These are phyloP conservation scores for Dillenia turbinata DNA, from an alignment of 164 flowering plant species.

Conservation along the genomic window DNA sequence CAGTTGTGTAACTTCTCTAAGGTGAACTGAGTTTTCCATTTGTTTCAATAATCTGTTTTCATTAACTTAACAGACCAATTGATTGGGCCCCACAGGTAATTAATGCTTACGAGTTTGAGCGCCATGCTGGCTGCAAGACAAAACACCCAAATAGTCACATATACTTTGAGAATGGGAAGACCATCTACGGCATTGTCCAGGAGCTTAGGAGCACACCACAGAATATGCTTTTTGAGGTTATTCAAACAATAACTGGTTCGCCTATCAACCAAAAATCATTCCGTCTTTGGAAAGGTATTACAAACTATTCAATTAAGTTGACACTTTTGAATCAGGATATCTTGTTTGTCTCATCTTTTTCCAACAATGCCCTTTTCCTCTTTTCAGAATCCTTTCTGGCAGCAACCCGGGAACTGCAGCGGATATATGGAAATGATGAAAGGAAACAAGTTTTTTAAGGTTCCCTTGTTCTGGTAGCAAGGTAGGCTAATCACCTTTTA, in stretches of 20 bases:
- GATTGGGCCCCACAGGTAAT: constrained; percentile 28
- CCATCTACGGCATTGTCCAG: constrained; percentile 68
- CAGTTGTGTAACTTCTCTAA: constrained; percentile 51
- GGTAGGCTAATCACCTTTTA: constrained; percentile 20
- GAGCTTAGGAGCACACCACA: constrained; percentile 65
- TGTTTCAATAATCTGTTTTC: neutral
- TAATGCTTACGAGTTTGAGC: constrained; percentile 76
- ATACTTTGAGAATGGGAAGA: constrained; percentile 76
- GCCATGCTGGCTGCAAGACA: constrained; percentile 72
- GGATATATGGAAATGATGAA: constrained; percentile 51
- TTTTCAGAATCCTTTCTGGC: constrained; percentile 55
- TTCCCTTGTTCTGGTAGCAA: constrained; percentile 11
- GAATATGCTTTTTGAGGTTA: constrained; percentile 53
- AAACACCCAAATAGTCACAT: constrained; percentile 87
- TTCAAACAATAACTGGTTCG: constrained; percentile 62
- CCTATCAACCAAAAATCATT: constrained; percentile 59
- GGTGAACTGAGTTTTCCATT: constrained; percentile 24
- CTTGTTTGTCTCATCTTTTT: neutral
- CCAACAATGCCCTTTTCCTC: constrained; percentile 1
- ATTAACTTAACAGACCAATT: neutral
- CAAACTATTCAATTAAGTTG: neutral
- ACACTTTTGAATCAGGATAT: no score
- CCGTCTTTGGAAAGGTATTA: constrained; percentile 66
- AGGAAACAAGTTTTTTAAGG: constrained; percentile 11
- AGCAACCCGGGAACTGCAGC: constrained; percentile 59